Percentiles rank a stretch among this genome's conserved stretches.
Evolutionary conservation across 345 rosid genomes (phyloP).

Genomic region (Gossypium bickii): DNA sequence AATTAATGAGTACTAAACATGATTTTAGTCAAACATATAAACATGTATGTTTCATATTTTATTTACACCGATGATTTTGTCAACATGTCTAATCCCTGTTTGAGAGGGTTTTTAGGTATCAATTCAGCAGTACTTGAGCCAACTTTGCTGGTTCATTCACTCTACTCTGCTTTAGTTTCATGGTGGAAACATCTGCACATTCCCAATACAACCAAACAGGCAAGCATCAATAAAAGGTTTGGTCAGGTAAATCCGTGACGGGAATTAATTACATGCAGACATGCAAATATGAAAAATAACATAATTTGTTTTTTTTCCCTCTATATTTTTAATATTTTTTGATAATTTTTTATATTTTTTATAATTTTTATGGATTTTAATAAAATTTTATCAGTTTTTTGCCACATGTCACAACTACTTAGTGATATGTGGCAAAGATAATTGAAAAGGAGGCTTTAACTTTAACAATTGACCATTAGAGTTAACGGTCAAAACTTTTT

Average conservation of each 20-base stretch:
- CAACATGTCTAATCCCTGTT: too few relatives aligned
- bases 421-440: too few relatives aligned
- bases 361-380: too few relatives aligned
- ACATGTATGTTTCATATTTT: background rate
- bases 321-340: too few relatives aligned
- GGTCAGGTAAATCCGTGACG: background rate
- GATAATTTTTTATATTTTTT: too few relatives aligned
- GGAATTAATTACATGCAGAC: background rate
- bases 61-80: background rate
- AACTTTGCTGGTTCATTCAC: background rate
- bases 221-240: background rate
- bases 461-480: too few relatives aligned
- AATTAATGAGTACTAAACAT: background rate
- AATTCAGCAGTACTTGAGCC: background rate
- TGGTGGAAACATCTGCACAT: background rate
- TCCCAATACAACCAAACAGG: background rate
- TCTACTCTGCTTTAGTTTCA: background rate
- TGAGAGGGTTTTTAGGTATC: too few relatives aligned
- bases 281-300: too few relatives aligned
- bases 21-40: background rate
- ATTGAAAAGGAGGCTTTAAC: fast-evolving
- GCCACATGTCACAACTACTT: fast-evolving
- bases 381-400: too few relatives aligned
- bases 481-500: fast-evolving
- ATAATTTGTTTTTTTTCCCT: too few relatives aligned